Evolutionary conservation across 257 asterid genomes (phyloP).

Genomic region (Nicotiana obtusifolia): DNA sequence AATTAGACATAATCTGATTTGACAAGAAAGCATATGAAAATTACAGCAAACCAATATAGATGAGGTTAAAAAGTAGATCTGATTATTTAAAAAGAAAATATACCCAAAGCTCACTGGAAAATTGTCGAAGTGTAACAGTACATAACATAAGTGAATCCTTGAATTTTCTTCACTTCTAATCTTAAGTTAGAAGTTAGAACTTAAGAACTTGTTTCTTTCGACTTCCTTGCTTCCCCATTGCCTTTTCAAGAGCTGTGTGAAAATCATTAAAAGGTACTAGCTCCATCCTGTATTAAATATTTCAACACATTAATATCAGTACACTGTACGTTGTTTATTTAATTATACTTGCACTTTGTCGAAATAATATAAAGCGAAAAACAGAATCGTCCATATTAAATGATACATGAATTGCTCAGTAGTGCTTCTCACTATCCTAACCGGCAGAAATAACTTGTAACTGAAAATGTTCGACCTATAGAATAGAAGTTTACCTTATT

Average conservation of each 20-base stretch:
- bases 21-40: not conserved
- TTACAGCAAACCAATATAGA: not conserved
- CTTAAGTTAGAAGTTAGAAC: conserved; percentile 22
- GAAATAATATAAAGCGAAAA: too few species aligned
- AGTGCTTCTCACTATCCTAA: too few species aligned
- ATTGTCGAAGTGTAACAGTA: not conserved
- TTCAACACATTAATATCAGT: not conserved
- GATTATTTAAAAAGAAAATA: not conserved
- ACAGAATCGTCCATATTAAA: too few species aligned
- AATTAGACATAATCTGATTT: not conserved
- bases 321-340: not conserved
- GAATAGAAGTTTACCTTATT: too few species aligned
- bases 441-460: too few species aligned
- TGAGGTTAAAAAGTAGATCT: not conserved
- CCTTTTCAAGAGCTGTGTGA: conserved; percentile 54
- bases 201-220: conserved; percentile 76
- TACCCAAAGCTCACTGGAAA: not conserved
- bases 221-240: conserved; percentile 82
- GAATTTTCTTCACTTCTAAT: not conserved
- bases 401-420: too few species aligned
- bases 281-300: conserved; percentile 66
- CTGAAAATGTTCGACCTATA: too few species aligned
- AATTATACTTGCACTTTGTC: too few species aligned
- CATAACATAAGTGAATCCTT: not conserved
- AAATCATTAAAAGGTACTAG: conserved; percentile 57